Evolutionary conservation across 1,139 yeast genomes (phyloP), one percentile per base, ranked within the genome.

Genomic region (Meyerozyma athensensis): DNA sequence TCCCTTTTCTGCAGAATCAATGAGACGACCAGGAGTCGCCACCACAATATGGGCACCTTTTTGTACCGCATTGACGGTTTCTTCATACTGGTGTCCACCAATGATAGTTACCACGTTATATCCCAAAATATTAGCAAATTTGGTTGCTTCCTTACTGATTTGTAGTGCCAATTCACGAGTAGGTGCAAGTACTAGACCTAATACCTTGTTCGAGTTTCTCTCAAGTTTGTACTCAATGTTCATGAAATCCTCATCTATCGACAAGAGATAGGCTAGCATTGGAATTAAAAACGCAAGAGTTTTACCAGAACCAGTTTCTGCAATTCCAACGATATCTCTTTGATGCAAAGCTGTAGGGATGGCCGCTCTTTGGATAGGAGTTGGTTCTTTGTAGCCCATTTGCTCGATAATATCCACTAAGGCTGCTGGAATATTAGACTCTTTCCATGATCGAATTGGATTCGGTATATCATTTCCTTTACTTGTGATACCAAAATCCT

Each of bases 111-210:
- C 78, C 4, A 78, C 76, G 14, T 65, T 67, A 42, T 79, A 68
- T 0, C 75, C 71, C 19, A 73, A 55, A 4, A 37, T 30, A 4
- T 45, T 39, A 20, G 66, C 56, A 45, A 86, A 77, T 48, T 73
- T 79, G 36, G 63, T 57, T 3, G 86, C 76, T 54, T 85, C 95
- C 4, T 54, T 52, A 37, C 83, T 80, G 39, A 87, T 89, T 57
- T 92, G 97, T 44, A 82, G 79, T 0, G 96, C 97, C 51, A 92
- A 70, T 59, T 92, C 98, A 62, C 97, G 78, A 0, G 97, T 89
- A 0, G 98, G 98, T 0, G 92, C 96, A 36, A 92, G 58, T 1
- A 92, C 71, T 18, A 92, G 59, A 0, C 95, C 95, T 19, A 68
- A 44, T 0, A 74, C 61, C 39, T 60, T 59, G 49, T 67, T 65